phyloP scores from a whole-genome alignment of 2,329 filamentous ascomycete genomes.

The Arthrobotrys conoides region DNA sequence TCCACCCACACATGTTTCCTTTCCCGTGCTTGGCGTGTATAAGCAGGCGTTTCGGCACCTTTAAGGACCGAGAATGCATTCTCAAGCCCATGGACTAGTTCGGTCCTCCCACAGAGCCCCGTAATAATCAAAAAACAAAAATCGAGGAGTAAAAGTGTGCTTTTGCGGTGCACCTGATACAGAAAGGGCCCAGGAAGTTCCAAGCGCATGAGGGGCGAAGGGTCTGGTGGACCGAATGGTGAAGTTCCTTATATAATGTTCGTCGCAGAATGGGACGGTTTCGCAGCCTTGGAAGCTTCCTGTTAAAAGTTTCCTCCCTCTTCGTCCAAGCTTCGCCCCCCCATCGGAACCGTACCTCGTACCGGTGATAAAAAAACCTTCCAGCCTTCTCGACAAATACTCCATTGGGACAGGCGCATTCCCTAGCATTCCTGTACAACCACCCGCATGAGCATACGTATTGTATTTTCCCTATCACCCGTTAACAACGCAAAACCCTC shows the following conservation, averaged over 20 bases:
- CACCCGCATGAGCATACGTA: constrained; percentile 51
- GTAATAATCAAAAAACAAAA: constrained; percentile 43
- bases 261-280: constrained; percentile 27
- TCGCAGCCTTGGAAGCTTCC: constrained; percentile 21
- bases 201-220: constrained; percentile 18
- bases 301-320: constrained; percentile 23
- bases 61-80: constrained; percentile 50
- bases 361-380: constrained; percentile 22
- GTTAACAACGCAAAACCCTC: constrained; percentile 52
- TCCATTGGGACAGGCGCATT: constrained; percentile 36
- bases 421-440: constrained; percentile 41
- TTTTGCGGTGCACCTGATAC: constrained; percentile 25
- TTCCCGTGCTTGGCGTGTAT: constrained; percentile 41
- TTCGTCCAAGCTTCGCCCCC: constrained; percentile 25
- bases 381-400: constrained; percentile 28
- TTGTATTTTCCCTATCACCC: constrained; percentile 39
- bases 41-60: constrained; percentile 57
- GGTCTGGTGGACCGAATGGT: neutral
- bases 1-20: constrained; percentile 41
- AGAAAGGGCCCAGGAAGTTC: constrained; percentile 26
- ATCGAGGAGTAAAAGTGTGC: neutral
- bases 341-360: constrained; percentile 12
- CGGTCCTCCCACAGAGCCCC: constrained; percentile 51
- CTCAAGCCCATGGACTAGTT: constrained; percentile 13
- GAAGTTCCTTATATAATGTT: constrained; percentile 33